phyloP scores from a whole-genome alignment of 2,329 filamentous ascomycete species.

The Pseudodiploospora longispora region DNA sequence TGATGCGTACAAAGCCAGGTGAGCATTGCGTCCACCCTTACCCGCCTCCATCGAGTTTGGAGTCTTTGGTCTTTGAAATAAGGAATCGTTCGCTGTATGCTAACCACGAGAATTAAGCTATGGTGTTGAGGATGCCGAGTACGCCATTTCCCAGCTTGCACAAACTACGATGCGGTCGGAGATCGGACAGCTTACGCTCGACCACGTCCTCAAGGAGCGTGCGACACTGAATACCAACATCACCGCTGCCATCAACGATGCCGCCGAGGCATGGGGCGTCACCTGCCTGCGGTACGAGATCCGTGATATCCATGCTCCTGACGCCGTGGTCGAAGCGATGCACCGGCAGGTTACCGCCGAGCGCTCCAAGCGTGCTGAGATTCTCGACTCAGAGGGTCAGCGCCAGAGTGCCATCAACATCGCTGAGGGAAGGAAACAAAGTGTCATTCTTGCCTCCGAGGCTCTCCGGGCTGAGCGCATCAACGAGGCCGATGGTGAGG shows the following conservation, averaged over 20 bases:
- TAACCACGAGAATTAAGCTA: conserved; percentile 50
- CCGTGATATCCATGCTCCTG: conserved; percentile 92
- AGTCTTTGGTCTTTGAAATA: no score
- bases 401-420: conserved; percentile 98
- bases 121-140: conserved; percentile 96
- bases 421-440: conserved; percentile 94
- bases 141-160: conserved; percentile 94
- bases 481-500: conserved; percentile 86
- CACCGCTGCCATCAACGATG: conserved; percentile 97
- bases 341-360: conserved; percentile 96
- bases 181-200: conserved; percentile 91
- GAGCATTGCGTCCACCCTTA: conserved; percentile 17
- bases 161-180: conserved; percentile 99
- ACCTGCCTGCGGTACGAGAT: conserved; percentile 97
- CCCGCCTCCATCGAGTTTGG: neutral
- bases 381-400: conserved; percentile 94
- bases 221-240: conserved; percentile 96
- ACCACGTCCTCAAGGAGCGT: conserved; percentile 96
- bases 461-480: conserved; percentile 84
- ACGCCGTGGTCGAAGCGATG: conserved; percentile 92
- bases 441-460: conserved; percentile 91
- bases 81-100: neutral
- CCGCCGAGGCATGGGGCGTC: conserved; percentile 93
- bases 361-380: conserved; percentile 94
- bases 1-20: conserved; percentile 97